Conservation (phyloP, 371 early-diverging fungal species). For the Chytridium lagenaria region DNA sequence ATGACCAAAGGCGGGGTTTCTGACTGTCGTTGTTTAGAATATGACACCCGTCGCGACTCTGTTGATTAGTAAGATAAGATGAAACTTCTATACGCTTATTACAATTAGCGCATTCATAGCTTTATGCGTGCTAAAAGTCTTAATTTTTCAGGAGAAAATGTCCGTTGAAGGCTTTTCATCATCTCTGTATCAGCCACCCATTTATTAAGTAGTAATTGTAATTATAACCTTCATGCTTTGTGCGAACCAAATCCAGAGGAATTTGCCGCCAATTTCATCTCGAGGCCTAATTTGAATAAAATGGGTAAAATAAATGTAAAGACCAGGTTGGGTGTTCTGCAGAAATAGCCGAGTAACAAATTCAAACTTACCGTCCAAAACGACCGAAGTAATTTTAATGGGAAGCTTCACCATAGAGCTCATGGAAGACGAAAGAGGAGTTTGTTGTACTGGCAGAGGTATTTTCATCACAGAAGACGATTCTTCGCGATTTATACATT, state of each 20-base stretch:
- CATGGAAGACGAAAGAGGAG: constrained; percentile 4
- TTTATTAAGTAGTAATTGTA: no score
- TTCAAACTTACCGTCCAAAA: constrained; percentile 48
- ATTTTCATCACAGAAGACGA: constrained; percentile 18
- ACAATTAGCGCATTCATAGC: no score
- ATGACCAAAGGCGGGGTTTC: background rate
- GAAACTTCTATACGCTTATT: no score
- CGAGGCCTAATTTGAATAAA: constrained; percentile 31
- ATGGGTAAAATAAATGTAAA: background rate
- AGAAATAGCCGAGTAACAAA: background rate
- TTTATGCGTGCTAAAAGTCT: no score
- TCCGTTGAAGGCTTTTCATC: no score
- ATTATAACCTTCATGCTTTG: no score
- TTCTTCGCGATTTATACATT: constrained; percentile 44
- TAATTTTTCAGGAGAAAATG: no score
- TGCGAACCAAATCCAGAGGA: constrained; percentile 39
- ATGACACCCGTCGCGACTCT: no score
- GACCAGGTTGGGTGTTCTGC: background rate
- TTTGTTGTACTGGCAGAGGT: constrained; percentile 17
- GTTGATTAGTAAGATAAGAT: no score
- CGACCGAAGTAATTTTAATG: constrained; percentile 56
- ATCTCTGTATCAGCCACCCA: no score
- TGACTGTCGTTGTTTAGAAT: no score
- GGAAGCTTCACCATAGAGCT: constrained; percentile 43
- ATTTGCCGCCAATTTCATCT: constrained; percentile 54